These are phyloP conservation scores for Ceratocystis alfenasii DNA, from an alignment of 2,329 filamentous ascomycete species.

Conservation along the genomic window DNA sequence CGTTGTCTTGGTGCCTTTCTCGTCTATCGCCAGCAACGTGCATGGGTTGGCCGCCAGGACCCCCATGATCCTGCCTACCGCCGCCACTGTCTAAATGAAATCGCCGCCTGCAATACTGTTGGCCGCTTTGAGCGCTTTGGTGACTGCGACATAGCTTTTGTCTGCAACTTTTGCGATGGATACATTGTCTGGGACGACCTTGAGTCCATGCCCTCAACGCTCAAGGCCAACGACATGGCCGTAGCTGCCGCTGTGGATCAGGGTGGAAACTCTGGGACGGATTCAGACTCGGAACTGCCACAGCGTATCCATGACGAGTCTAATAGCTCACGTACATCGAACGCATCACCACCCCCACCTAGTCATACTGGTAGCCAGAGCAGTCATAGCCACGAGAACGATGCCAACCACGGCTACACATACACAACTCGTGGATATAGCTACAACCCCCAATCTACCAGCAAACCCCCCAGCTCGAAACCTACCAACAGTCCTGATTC, in stretches of 20 bases:
- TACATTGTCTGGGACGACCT: slow-evolving; percentile 48
- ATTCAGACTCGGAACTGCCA: slow-evolving; percentile 6
- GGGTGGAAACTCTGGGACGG: not conserved
- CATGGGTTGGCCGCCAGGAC: slow-evolving; percentile 19
- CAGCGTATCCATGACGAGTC: not conserved
- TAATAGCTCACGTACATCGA: slow-evolving; percentile 1
- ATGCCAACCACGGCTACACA: not conserved
- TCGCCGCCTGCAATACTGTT: slow-evolving; percentile 39
- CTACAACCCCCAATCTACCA: slow-evolving; percentile 9
- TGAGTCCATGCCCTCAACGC: slow-evolving; percentile 38
- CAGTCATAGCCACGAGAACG: not conserved
- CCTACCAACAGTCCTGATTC: slow-evolving; percentile 24
- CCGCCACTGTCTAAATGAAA: slow-evolving; percentile 36
- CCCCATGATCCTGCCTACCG: slow-evolving; percentile 30
- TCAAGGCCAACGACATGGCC: not conserved
- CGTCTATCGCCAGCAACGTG: slow-evolving; percentile 39
- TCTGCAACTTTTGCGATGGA: slow-evolving; percentile 51
- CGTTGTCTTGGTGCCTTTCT: slow-evolving; percentile 47
- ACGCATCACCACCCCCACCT: slow-evolving; percentile 21
- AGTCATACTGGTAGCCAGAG: slow-evolving; percentile 6
- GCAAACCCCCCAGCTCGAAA: not conserved
- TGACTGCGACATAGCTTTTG: slow-evolving; percentile 43
- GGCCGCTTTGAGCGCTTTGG: slow-evolving; percentile 47
- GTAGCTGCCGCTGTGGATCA: not conserved
- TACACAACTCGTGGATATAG: slow-evolving; percentile 4